Conservation (phyloP, 192 early-diverging fungal species). For the Coemansia sp. region DNA sequence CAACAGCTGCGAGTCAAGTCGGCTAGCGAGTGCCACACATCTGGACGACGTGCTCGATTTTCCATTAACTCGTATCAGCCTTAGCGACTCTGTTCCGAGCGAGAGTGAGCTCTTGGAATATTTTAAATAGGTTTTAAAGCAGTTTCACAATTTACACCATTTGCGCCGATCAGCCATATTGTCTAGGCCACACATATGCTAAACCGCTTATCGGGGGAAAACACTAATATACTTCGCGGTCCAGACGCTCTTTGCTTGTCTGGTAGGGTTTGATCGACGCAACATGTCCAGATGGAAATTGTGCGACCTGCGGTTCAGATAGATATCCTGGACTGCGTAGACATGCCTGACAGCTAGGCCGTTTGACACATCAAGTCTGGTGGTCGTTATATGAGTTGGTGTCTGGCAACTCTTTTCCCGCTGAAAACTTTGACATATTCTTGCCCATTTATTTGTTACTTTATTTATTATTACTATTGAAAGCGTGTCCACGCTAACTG, state of each 20-base stretch:
- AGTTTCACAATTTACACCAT: background rate
- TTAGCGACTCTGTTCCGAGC: constrained; percentile 2
- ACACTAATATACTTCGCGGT: background rate
- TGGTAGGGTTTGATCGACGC: background rate
- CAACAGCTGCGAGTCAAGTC: background rate
- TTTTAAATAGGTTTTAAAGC: constrained; percentile 3
- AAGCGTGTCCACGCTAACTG: background rate
- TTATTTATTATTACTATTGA: background rate
- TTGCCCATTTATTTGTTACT: background rate
- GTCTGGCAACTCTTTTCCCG: background rate
- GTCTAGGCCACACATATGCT: constrained; percentile 3
- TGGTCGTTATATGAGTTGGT: background rate
- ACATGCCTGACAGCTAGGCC: background rate
- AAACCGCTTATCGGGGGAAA: background rate
- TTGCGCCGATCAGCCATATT: background rate
- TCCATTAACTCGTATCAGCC: constrained; percentile 9
- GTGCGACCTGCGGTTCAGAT: background rate
- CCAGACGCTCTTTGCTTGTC: background rate
- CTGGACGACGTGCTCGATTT: background rate
- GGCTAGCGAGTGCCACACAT: background rate
- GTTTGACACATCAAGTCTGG: background rate
- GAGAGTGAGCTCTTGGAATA: constrained; percentile 7
- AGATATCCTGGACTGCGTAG: background rate
- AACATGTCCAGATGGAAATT: background rate
- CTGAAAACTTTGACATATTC: background rate